A percentile compares a stretch with the other conserved stretches of the same genome.
phyloP scores from a whole-genome alignment of 2,329 filamentous ascomycete species.

The Calonectria ilicicola region DNA sequence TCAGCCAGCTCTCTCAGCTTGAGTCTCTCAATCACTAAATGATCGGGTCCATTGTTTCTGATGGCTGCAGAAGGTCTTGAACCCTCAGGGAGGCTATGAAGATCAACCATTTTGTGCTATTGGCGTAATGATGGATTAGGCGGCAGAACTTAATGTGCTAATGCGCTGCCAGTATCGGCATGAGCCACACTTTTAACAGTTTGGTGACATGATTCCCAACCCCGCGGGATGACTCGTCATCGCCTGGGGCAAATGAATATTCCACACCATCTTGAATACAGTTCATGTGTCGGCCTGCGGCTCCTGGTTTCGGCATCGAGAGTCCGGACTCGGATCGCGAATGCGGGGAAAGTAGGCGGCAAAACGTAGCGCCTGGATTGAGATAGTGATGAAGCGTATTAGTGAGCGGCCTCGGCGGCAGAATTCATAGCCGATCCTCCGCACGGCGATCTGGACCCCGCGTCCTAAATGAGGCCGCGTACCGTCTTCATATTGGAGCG shows the following conservation, averaged over 20 bases:
- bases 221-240: background rate
- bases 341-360: background rate
- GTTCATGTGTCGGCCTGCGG: background rate
- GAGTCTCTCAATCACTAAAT: conserved; percentile 56
- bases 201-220: background rate
- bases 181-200: background rate
- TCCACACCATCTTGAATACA: background rate
- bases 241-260: background rate
- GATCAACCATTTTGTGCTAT: conserved; percentile 19
- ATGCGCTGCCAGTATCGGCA: background rate
- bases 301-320: background rate
- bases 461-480: background rate
- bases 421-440: conserved; percentile 9
- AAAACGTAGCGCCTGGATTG: background rate
- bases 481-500: background rate
- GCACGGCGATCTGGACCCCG: background rate
- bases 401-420: background rate
- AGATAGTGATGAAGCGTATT: too few species aligned
- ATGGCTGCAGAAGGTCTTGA: conserved; percentile 50
- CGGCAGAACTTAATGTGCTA: background rate
- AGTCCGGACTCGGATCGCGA: background rate
- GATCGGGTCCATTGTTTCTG: conserved; percentile 60
- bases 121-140: background rate
- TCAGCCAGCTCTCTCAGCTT: conserved; percentile 62
- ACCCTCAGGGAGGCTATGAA: conserved; percentile 25